These are phyloP conservation scores for Malassezia globosa DNA, from an alignment of 1,284 basidiomycete species.

Conservation along the genomic window DNA sequence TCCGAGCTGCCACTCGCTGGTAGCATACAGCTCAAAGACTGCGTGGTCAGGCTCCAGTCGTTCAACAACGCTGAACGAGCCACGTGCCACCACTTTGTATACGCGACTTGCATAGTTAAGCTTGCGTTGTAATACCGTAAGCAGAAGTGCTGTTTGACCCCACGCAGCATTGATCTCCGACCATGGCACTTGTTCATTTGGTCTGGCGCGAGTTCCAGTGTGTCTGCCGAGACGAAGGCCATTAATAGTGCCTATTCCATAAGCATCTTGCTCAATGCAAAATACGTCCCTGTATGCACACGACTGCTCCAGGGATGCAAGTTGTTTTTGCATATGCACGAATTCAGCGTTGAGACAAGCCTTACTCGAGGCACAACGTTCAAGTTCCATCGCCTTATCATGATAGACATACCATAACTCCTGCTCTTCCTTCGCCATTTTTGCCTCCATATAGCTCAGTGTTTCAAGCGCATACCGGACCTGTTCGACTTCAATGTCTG, in stretches of 20 bases:
- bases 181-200: slow-evolving; percentile 66
- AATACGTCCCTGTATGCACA: slow-evolving; percentile 99
- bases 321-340: slow-evolving; percentile 49
- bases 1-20: slow-evolving; percentile 61
- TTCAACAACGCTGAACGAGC: slow-evolving; percentile 28
- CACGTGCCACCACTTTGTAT: slow-evolving; percentile 30
- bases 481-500: slow-evolving; percentile 37
- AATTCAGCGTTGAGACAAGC: slow-evolving; percentile 58
- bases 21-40: slow-evolving; percentile 29
- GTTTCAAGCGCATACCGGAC: slow-evolving; percentile 63
- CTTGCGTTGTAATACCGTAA: slow-evolving; percentile 61
- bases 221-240: slow-evolving; percentile 80
- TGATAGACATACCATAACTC: slow-evolving; percentile 79
- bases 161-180: slow-evolving; percentile 97
- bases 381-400: slow-evolving; percentile 58
- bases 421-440: slow-evolving; percentile 65
- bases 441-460: slow-evolving; percentile 62
- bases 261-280: slow-evolving; percentile 83
- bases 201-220: slow-evolving; percentile 59
- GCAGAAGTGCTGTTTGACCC: slow-evolving; percentile 83
- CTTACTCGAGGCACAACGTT: slow-evolving; percentile 60
- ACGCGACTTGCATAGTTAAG: slow-evolving; percentile 17
- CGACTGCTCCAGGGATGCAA: slow-evolving; percentile 76
- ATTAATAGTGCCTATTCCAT: slow-evolving; percentile 80
- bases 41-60: slow-evolving; percentile 19